Base-by-base conservation (phyloP, 129 eudicot species). In the Pittosporum tobira region DNA sequence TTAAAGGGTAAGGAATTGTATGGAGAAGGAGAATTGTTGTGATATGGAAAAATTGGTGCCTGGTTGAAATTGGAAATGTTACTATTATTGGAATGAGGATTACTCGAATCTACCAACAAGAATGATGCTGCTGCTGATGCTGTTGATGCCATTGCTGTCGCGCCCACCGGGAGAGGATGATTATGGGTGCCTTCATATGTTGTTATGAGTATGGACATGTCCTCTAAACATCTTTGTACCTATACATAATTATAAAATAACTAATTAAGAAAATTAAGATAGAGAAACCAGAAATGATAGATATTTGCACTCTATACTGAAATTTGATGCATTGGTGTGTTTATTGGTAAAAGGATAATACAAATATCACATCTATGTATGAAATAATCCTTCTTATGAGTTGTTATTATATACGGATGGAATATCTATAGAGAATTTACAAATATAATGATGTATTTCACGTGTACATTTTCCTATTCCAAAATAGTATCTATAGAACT, bases 161-260 rank as follows among this genome's bases (percentile, higher is more conserved):
- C 96, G 10, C 96, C 96, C 1, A 88, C 94, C 0, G 96, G 96
- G 8, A 88, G 77, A 16, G 96, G 88, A 67, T 88, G 96, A 61
- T 88, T 88, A 77, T 88, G 96, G 60, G 79, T 80, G 63, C 96
- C 96, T 66, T 88, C 96, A 28, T 88, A 88, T 1, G 96, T 88
- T 52, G 96, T 88, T 66, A 88, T 83, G n/a, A 88, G 69, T 59
- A 88, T 88, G 47, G 96, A 83, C 93, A 78, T 88, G 75, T 88
- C 96, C 51, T 88, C 96, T 61, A 83, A 65, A 61, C 96, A 88
- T 73, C 96, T 77, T 78, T 88, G 96, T 48, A 88, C 96, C 96
- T 86, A 51, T 48, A 88, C 96, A 94, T 86, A 51, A 6, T 52
- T 19, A 59, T 20, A 26, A 2, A 29, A 51, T 38, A 40, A 4